phyloP scores from a whole-genome alignment of 2,329 filamentous ascomycete species.

The Fusarium incarnatum region DNA sequence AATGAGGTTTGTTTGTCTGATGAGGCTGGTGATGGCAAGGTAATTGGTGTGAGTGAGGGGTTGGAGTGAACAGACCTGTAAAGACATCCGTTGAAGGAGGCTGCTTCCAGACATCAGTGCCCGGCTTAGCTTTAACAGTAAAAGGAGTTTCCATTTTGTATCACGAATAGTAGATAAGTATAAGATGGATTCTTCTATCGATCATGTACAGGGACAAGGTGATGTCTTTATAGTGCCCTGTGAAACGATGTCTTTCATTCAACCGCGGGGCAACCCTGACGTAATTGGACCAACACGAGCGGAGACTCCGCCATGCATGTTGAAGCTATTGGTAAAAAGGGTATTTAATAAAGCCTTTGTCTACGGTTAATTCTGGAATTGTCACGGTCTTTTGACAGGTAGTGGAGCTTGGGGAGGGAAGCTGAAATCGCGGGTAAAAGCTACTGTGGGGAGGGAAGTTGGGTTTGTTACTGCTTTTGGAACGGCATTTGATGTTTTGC shows the following conservation, averaged over 20 bases:
- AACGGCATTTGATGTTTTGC: not conserved
- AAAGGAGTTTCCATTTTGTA: conserved; percentile 34
- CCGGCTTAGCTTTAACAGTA: conserved; percentile 66
- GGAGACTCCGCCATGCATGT: conserved; percentile 18
- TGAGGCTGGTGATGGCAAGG: conserved; percentile 1
- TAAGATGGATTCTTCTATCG: no score
- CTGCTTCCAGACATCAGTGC: conserved; percentile 83
- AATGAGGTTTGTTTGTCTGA: not conserved
- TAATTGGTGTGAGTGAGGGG: not conserved
- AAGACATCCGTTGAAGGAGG: conserved; percentile 74
- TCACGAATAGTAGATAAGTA: not conserved
- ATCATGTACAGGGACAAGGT: not conserved
- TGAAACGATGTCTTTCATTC: not conserved
- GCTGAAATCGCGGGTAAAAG: not conserved
- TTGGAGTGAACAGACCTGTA: conserved; percentile 60
- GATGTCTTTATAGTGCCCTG: conserved; percentile 14
- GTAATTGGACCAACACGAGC: conserved; percentile 22
- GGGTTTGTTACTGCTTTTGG: conserved; percentile 1
- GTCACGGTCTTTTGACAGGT: not conserved
- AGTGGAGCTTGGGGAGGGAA: conserved; percentile 3
- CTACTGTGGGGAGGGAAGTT: conserved; percentile 2
- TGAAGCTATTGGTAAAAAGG: not conserved
- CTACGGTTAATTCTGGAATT: conserved; percentile 8
- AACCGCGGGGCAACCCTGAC: conserved; percentile 36
- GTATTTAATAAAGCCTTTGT: not conserved